Evolutionary conservation across 2,329 filamentous ascomycete species (phyloP).

Genomic region (Colletotrichum camelliae): DNA sequence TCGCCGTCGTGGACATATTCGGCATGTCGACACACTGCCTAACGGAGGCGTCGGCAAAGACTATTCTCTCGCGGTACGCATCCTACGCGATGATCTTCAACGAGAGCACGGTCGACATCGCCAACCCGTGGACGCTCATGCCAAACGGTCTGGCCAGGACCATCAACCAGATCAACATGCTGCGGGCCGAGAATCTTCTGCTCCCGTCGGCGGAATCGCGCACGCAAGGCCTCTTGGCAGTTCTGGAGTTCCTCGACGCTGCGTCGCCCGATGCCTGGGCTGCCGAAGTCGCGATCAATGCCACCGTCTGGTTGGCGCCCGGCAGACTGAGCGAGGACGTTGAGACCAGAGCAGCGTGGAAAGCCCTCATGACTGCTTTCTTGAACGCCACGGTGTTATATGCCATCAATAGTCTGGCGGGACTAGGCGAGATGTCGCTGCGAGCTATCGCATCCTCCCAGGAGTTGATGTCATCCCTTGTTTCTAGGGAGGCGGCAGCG

Average conservation of each 20-base stretch:
- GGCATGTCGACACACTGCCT: not conserved
- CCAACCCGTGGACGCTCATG: not conserved
- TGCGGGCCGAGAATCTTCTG: not conserved
- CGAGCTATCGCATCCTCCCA: not conserved
- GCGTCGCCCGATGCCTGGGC: not conserved
- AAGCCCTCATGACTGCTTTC: not conserved
- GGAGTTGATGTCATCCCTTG: accelerated
- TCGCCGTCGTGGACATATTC: not conserved
- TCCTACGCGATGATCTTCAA: not conserved
- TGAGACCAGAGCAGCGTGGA: not conserved
- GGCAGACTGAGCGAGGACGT: not conserved
- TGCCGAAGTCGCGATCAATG: not conserved
- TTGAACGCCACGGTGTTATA: not conserved
- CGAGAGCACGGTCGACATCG: not conserved
- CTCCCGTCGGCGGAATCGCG: not conserved
- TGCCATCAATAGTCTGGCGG: not conserved
- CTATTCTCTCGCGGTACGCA: not conserved
- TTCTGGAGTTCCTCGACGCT: not conserved
- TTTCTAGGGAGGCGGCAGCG: not conserved
- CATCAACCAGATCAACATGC: not conserved
- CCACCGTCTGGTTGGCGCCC: not conserved
- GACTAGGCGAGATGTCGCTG: not conserved
- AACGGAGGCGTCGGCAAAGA: not conserved
- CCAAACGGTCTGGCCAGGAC: not conserved
- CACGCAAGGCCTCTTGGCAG: not conserved